Evolutionary conservation across 1,139 yeast species (phyloP), one percentile per base, ranked within the genome.

Genomic region (Suhomyces wounanorum): DNA sequence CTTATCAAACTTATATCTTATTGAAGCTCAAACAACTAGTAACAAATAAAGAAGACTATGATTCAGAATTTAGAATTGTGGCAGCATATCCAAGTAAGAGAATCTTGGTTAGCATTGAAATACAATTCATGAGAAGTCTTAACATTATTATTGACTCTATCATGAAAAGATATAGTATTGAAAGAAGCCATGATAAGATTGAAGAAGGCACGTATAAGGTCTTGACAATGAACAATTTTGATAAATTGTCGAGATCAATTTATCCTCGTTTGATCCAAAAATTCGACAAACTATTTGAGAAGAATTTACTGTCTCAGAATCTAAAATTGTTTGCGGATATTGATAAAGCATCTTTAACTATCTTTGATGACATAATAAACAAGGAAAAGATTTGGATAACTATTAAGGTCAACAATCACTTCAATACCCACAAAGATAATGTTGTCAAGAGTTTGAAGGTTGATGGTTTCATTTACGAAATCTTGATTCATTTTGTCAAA

Each of bases 111-210:
- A 77, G 75, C 28, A 68, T 80, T 37, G 80, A 81, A 56, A 67
- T 70, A 40, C 82, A 79, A 56, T 81, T 82, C 55, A 66, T 81
- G 55, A 64, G 77, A 48, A 78, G 84, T 16, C 72, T 82, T 62
- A 79, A 78, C 48, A 69, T 78, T 7, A 65, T 81, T 3, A 59
- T 81, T 13, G 84, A 82, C 53, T 73, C 82, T 8, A 72, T 80
- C 37, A 66, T 82, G 59, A 76, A 79, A 54, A 73, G 65, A 54
- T 77, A 74, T 53, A 68, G 67, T 36, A 61, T 72, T 11, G 80
- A 77, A 52, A 62, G 73, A 49, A 56, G 58, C 16, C 59, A 59
- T 23, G 56, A 56, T 4, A 53, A 54, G 11, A 55, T 61, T 35
- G 67, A 64, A 37, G 65, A 67, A 14, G 70, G 69, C 37, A 62